phyloP scores from a whole-genome alignment of 2,329 filamentous ascomycete genomes.

The Alternaria conjuncta region DNA sequence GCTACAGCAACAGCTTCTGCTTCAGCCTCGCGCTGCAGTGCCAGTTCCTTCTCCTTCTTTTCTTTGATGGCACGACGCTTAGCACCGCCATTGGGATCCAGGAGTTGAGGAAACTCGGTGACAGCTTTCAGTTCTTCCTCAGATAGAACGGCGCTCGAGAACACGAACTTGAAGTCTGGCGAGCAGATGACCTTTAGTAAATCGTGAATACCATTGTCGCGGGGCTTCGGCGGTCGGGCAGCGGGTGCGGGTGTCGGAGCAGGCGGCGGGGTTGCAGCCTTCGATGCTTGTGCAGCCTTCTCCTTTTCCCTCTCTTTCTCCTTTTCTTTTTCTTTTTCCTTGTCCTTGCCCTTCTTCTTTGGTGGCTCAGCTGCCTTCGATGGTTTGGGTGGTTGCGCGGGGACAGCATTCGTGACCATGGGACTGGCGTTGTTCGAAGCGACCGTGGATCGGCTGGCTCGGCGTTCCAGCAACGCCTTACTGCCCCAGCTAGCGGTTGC shows the following conservation, averaged over 20 bases:
- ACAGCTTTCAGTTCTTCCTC: constrained; percentile 60
- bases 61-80: constrained; percentile 75
- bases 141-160: constrained; percentile 52
- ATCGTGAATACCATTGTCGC: constrained; percentile 39
- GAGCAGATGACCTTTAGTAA: constrained; percentile 50
- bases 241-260: constrained; percentile 21
- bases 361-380: constrained; percentile 37
- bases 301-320: constrained; percentile 28
- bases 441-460: constrained; percentile 81
- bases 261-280: constrained; percentile 32
- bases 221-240: constrained; percentile 24
- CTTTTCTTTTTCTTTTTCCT: constrained; percentile 30
- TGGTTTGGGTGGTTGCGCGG: constrained; percentile 43
- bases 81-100: constrained; percentile 81
- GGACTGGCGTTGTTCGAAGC: constrained; percentile 83
- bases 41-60: constrained; percentile 70
- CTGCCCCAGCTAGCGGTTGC: constrained; percentile 93
- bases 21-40: constrained; percentile 57
- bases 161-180: constrained; percentile 60
- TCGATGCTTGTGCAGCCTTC: constrained; percentile 36
- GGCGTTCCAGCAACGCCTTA: constrained; percentile 70
- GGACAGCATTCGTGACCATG: constrained; percentile 60
- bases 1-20: constrained; percentile 50
- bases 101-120: constrained; percentile 73
- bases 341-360: constrained; percentile 38